Base-by-base conservation (phyloP, 2,329 filamentous ascomycete genomes). In the Colletotrichum incanum region DNA sequence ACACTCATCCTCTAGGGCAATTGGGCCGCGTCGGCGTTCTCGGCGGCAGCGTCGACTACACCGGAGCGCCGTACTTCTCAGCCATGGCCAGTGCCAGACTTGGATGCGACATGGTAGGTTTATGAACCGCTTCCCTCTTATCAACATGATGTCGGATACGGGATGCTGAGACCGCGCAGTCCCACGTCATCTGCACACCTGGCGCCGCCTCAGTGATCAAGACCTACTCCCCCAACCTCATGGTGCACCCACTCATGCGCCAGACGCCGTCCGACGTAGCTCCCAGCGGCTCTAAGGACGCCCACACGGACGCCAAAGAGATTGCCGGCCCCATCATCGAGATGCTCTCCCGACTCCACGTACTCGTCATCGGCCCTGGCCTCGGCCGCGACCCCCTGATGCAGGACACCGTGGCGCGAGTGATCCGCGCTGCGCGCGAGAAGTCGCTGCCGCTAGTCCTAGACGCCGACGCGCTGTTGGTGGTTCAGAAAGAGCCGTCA, bases 231-330 rank as follows among this genome's bases (percentile, higher is more conserved):
- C 96, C 96, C 3, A 98, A 98, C 81, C 88, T 99, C 37, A 99
- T 99, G 96, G 96, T 99, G 14, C 96, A 98, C 82, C 96, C 96
- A 0, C 90, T 98, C 76, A 96, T 99, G 91, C 93, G 94, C 39
- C 94, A 96, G 82, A 90, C 91, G 56, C 79, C 82, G 14, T 70
- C 80, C 6, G 83, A 89, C 52, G 81, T 83, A 43, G 84, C 77
- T 84, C 60, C 74, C 7, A 50, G 67, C 55, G 61, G 69, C 43
- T 67, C 70, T 14, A 71, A 73, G 37, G 62, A 71, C 41, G 83
- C 86, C 65, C 89, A 92, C 67, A 85, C 85, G 16, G 87, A 90
- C 75, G 87, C 93, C 1, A 86, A 85, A 16, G 80, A 85, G 65
- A 87, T 98, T 59, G 90, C 93, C 11, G 82, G 88, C 31, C 85